These are phyloP conservation scores for Ustanciosporium gigantosporum DNA, from an alignment of 1,284 basidiomycete species.

Conservation along the genomic window DNA sequence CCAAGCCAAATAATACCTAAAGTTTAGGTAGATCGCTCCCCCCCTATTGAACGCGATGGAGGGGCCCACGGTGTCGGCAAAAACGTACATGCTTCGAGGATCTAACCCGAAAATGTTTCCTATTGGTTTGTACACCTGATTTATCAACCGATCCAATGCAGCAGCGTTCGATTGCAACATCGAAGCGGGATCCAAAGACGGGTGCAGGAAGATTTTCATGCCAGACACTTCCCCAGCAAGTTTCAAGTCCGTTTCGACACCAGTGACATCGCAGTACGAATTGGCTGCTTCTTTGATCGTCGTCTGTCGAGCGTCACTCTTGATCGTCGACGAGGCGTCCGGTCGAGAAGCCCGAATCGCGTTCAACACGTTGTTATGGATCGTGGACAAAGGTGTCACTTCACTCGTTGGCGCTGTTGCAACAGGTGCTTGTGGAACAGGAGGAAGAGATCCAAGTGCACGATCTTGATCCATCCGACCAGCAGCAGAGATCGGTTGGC, in stretches of 20 bases:
- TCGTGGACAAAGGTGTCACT: slow-evolving; percentile 58
- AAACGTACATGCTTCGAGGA: slow-evolving; percentile 77
- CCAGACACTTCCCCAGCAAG: slow-evolving; percentile 61
- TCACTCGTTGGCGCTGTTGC: slow-evolving; percentile 33
- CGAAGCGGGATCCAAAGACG: slow-evolving; percentile 42
- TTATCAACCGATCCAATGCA: slow-evolving; percentile 58
- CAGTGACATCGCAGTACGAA: slow-evolving; percentile 62
- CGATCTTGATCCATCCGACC: slow-evolving; percentile 16
- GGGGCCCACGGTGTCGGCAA: slow-evolving; percentile 78
- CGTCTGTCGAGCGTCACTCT: slow-evolving; percentile 55
- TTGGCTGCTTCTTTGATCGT: slow-evolving; percentile 61
- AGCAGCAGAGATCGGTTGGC: not conserved
- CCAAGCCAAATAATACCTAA: slow-evolving; percentile 81
- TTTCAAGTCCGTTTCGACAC: slow-evolving; percentile 57
- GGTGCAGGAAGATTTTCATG: slow-evolving; percentile 61
- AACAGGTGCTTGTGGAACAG: slow-evolving; percentile 2
- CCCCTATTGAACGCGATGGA: slow-evolving; percentile 91
- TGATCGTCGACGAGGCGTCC: slow-evolving; percentile 58
- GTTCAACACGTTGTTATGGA: slow-evolving; percentile 58
- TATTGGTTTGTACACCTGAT: slow-evolving; percentile 57
- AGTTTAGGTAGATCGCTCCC: slow-evolving; percentile 85
- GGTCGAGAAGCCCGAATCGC: slow-evolving; percentile 62
- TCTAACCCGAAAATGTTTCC: slow-evolving; percentile 61
- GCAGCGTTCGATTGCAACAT: slow-evolving; percentile 54
- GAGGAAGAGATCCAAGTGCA: slow-evolving; percentile 5